These are phyloP conservation scores for Lycium barbarum DNA, from an alignment of 257 asterid genomes.

Conservation along the genomic window DNA sequence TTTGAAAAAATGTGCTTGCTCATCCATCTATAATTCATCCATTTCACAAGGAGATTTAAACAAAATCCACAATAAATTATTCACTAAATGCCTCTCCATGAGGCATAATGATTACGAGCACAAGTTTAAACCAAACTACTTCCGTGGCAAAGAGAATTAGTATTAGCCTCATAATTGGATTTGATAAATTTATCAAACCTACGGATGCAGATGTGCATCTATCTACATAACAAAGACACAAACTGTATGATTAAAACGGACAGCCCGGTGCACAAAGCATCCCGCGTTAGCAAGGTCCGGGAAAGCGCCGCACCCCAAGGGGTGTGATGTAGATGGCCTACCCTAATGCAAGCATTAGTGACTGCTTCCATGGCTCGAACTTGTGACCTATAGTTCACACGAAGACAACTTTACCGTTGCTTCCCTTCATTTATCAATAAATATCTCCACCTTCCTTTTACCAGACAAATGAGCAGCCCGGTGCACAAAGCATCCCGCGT, in stretches of 20 bases:
- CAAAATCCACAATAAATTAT: neutral
- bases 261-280: no score
- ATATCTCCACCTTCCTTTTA: neutral
- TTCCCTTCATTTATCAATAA: neutral
- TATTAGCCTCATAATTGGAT: neutral
- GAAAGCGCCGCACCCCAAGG: no score
- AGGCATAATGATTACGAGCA: slow-evolving; percentile 14
- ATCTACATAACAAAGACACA: neutral
- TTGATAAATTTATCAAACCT: slow-evolving; percentile 12
- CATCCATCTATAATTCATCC: neutral
- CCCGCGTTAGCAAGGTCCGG: no score
- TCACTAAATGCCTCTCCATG: slow-evolving; percentile 25
- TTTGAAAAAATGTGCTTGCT: slow-evolving; percentile 4
- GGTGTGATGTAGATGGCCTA: no score
- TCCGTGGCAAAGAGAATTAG: slow-evolving; percentile 12
- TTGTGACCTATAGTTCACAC: no score
- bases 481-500: no score
- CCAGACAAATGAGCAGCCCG: no score
- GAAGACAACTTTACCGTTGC: no score
- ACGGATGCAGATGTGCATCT: neutral
- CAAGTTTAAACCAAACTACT: neutral
- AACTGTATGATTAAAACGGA: neutral
- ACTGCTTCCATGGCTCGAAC: no score
- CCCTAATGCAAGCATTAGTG: no score
- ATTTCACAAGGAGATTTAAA: slow-evolving; percentile 6